Percentiles rank a stretch among this genome's conserved stretches.
phyloP scores from a whole-genome alignment of 78 protist species.

The Chrysochromulina parva region DNA sequence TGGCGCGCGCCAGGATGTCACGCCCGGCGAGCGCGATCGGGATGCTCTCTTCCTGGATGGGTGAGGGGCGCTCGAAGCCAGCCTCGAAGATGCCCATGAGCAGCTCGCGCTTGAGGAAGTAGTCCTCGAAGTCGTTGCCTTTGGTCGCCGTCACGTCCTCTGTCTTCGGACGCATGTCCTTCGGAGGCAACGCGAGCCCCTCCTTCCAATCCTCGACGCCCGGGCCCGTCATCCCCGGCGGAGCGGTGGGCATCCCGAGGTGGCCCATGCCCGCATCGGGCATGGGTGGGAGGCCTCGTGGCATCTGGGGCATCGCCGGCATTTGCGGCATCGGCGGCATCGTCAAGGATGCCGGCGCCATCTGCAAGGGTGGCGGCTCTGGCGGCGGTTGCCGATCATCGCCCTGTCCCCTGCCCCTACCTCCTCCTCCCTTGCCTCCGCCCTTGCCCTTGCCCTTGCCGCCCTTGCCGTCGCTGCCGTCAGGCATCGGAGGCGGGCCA shows the following conservation, averaged over 20 bases:
- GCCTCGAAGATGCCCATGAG: conserved; percentile 95
- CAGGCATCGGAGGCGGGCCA: not conserved
- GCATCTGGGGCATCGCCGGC: not conserved
- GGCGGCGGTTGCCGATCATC: not conserved
- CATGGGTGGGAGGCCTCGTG: not conserved
- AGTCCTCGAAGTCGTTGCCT: conserved; percentile 92
- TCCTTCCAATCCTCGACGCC: conserved; percentile 55
- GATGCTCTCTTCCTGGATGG: conserved; percentile 96
- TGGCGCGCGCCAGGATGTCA: conserved; percentile 96
- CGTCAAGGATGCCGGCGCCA: not conserved
- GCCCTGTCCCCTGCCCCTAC: not conserved
- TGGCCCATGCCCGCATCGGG: not conserved
- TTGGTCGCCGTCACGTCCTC: conserved; percentile 92
- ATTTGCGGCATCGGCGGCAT: not conserved
- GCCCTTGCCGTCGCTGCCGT: not conserved
- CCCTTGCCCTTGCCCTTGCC: not conserved
- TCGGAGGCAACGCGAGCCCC: conserved; percentile 17
- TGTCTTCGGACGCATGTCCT: conserved; percentile 60
- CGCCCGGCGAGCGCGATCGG: conserved; percentile 87
- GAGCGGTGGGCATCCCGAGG: not conserved
- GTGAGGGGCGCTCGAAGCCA: conserved; percentile 97
- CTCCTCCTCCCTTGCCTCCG: not conserved
- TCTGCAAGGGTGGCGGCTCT: not conserved
- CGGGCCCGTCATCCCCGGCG: not conserved
- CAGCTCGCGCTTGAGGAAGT: conserved; percentile 90